Evolutionary conservation across 2,329 filamentous ascomycete genomes (phyloP).

Genomic region (Xylaria sp.): DNA sequence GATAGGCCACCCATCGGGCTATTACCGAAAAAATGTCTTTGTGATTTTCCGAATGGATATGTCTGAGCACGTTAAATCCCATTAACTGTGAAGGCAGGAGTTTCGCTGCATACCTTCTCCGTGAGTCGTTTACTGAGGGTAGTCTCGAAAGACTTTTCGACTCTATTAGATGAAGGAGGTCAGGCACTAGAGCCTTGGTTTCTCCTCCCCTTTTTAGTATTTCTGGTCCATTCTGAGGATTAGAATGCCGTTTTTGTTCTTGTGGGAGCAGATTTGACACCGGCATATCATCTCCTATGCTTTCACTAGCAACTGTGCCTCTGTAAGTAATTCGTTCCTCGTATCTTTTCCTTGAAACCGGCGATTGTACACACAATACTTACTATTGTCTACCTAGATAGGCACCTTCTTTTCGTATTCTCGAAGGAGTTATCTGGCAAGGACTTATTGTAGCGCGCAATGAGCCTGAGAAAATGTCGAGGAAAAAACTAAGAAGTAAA

Average conservation of each 20-base stretch:
- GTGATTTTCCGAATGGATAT: conserved; percentile 9
- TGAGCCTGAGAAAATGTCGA: neutral
- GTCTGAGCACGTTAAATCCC: conserved; percentile 2
- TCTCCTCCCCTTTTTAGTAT: neutral
- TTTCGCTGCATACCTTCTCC: conserved; percentile 8
- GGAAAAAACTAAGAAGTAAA: neutral
- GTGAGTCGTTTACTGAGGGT: neutral
- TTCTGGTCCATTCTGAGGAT: conserved; percentile 11
- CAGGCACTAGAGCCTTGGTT: conserved; percentile 1
- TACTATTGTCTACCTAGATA: no score
- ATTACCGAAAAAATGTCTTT: conserved; percentile 10
- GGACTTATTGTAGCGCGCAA: neutral
- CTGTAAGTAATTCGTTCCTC: conserved; percentile 8
- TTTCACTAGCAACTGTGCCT: conserved; percentile 12
- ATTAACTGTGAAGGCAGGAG: neutral
- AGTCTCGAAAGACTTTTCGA: neutral
- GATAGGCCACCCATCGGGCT: conserved; percentile 20
- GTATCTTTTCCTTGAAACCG: neutral
- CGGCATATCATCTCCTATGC: neutral
- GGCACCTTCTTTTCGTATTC: neutral
- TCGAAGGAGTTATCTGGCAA: neutral
- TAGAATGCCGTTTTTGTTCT: conserved; percentile 18
- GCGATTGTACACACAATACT: neutral
- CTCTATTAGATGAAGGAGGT: neutral
- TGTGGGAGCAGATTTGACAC: neutral